These are phyloP conservation scores for Anthoceros angustus DNA, from an alignment of 225 moss, liverwort and hornwort genomes.

Conservation along the genomic window DNA sequence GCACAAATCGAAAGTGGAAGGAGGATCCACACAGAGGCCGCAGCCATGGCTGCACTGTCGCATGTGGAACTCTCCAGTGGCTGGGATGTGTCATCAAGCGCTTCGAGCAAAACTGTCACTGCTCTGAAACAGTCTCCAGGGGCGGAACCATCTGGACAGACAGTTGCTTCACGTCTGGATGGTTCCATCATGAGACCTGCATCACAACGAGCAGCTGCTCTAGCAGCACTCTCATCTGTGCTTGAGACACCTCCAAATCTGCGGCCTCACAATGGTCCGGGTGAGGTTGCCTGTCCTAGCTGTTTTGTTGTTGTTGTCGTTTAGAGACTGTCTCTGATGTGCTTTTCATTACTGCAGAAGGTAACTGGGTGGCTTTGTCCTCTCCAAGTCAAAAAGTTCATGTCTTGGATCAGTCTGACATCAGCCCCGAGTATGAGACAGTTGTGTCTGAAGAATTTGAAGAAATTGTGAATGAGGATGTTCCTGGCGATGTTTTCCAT, in stretches of 20 bases:
- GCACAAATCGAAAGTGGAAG: conserved; percentile 40
- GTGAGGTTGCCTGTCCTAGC: conserved; percentile 13
- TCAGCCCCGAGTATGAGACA: conserved; percentile 28
- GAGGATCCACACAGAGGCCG: conserved; percentile 61
- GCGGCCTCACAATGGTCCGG: conserved; percentile 5
- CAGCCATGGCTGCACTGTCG: conserved; percentile 82
- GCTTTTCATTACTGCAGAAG: conserved; percentile 17
- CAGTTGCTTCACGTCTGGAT: conserved; percentile 25
- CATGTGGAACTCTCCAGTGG: conserved; percentile 37
- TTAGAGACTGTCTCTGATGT: conserved; percentile 9
- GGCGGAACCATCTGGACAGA: conserved; percentile 15
- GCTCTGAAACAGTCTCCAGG: conserved; percentile 29
- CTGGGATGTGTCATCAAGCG: conserved; percentile 11
- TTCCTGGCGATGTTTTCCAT: conserved; percentile 13
- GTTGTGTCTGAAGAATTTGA: conserved; percentile 42
- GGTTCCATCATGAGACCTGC: conserved; percentile 22
- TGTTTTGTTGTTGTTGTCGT: background rate
- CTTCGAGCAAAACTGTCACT: background rate
- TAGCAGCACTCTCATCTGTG: conserved; percentile 79
- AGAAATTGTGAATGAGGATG: conserved; percentile 28
- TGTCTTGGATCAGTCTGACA: conserved; percentile 21
- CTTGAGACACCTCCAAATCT: conserved; percentile 24
- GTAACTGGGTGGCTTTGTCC: conserved; percentile 43
- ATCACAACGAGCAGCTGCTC: conserved; percentile 85
- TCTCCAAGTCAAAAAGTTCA: conserved; percentile 30